Evolutionary conservation across 768 basidiomycete genomes (phyloP), one percentile per base, ranked within the genome.

Genomic region (Hygrocybe punicea): DNA sequence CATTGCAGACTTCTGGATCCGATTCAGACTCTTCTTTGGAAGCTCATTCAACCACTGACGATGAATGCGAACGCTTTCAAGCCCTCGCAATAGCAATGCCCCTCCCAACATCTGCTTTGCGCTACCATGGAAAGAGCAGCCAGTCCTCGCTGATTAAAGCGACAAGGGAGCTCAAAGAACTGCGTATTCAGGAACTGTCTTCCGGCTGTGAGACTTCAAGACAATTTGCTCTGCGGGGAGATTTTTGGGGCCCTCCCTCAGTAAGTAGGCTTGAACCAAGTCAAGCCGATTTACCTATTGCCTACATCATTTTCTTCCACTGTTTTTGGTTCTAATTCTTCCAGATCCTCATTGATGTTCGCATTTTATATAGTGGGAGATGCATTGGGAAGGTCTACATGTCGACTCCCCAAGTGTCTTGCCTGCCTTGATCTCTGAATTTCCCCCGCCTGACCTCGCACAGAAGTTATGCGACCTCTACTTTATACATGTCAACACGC

Each of bases 51-150:
- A 49, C 55, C 25, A 24, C 55, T 13, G 55, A 45, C 23, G 44
- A 21, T 24, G 44, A 46, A 7, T 50, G 24, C 45, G 23, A 34
- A 47, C 46, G n/a, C 45, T 34, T 24, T 9, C 24, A 45, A 23
- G 11, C 17, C 4, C 23, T 49, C n/a, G 13, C 33, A 14, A 13
- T 4, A 49, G 4, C 10, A 7, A 56, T 46, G 13, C 14, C 14
- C 11, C 29, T n/a, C 23, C 52, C 63, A 79, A 56, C 69, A 73
- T 63, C 60, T n/a, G 5, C 39, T 63, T 71, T 78, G 49, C 72
- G 84, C 24, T 87, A 84, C 62, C 84, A 86, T 63, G 85, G 85
- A 14, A 80, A 82, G 61, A 85, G 83, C 64, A 85, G 83, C 61
- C 74, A 75, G 13, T 76, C 81, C 35, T 76, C 78, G 25, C 77